Base-by-base conservation (phyloP, 116 monocot species). In the Trichopus zeylanicus region DNA sequence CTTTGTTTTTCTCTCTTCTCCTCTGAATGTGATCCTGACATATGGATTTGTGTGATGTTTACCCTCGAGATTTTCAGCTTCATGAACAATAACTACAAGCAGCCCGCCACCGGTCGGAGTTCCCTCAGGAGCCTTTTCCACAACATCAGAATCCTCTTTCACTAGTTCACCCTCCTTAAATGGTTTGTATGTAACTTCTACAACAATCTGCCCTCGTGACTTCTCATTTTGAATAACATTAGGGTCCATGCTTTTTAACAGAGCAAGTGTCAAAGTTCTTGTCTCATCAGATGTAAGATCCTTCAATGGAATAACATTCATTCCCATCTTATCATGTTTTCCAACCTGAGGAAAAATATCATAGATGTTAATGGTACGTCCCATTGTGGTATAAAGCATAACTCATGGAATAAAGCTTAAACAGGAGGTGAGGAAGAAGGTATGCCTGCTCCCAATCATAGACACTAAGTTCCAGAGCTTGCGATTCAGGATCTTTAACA, bases 1-100 rank as follows among this genome's bases (percentile, higher is more conserved):
- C 90, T 85, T 85, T 19, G 97, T 98, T 65, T 87, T 98, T 54
- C 61, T 91, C 55, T 84, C 72, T 53, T 98, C 91, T 13, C 85
- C 97, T 69, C 55, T 79, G 70, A 98, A 98, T 72, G 78, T 61
- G 65, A 98, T 25, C n/a, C 78, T 56, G 18, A 80, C 91, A 53
- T 77, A 98, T 18, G 97, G 91, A 67, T 97, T 97, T 13, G 97
- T 97, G 42, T 97, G 97, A 56, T 97, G 91, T 55, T 87, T 97
- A 18, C 97, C 97, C 53, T 97, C 91, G 27, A 97, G 76, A 71
- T 91, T 87, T 55, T 87, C 79, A 63, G 84, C 97, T 79, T 91
- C 97, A 59, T 80, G 87, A 75, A 97, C 32, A 30, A 67, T 63
- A 53, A 91, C 86, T 64, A 71, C 74, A 47, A 91, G 82, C 73